Evolutionary conservation across 2,329 filamentous ascomycete genomes (phyloP).

Genomic region (Decorospora gaudefroyi): DNA sequence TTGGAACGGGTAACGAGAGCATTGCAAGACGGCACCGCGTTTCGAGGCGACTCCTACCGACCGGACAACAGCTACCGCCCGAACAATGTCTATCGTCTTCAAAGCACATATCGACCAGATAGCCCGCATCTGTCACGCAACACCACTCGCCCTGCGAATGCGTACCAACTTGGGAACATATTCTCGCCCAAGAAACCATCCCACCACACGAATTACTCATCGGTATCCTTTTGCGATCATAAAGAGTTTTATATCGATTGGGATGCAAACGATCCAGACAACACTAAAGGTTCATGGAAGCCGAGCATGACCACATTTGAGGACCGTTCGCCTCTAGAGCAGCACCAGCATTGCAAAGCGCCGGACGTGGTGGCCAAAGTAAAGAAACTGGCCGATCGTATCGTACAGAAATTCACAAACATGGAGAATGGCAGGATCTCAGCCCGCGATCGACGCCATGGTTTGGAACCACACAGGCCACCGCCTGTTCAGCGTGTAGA

Average conservation of each 20-base stretch:
- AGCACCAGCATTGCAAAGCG: conserved; percentile 1
- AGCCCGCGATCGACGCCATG: not conserved
- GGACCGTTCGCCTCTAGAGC: not conserved
- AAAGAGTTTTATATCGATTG: conserved; percentile 8
- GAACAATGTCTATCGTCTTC: not conserved
- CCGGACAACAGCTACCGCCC: not conserved
- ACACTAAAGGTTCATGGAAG: conserved; percentile 9
- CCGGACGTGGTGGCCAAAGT: not conserved
- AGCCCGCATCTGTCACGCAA: not conserved
- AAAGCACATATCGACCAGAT: not conserved
- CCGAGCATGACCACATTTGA: not conserved
- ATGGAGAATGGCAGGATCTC: not conserved
- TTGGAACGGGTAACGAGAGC: not conserved
- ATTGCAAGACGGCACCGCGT: not conserved
- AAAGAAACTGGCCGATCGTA: conserved; percentile 2
- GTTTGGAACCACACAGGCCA: not conserved
- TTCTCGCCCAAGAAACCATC: not conserved
- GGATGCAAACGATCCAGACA: conserved; percentile 8
- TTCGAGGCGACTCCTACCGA: not conserved
- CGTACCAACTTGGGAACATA: not conserved
- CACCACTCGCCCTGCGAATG: not conserved
- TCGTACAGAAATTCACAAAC: conserved; percentile 1
- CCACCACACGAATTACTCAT: not conserved
- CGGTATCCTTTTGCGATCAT: conserved; percentile 8
- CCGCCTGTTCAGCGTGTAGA: not conserved